These are phyloP conservation scores for Fraxinus cuspidata DNA, from an alignment of 257 asterid species.

Conservation along the genomic window DNA sequence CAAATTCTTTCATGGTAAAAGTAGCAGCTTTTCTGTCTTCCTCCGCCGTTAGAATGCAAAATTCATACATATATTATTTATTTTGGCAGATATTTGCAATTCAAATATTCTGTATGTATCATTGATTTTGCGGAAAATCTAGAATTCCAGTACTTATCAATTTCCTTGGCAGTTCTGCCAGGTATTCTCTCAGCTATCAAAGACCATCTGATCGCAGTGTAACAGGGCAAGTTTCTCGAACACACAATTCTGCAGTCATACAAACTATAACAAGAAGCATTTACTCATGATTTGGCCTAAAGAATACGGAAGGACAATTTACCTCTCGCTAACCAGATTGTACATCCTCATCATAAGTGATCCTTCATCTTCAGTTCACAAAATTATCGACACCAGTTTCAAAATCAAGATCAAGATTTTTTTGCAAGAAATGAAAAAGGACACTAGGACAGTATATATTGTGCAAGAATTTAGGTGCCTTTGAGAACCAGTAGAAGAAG, in stretches of 20 bases:
- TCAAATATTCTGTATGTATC: not conserved
- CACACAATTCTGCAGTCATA: no score
- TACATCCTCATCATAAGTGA: constrained; percentile 35
- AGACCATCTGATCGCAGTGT: constrained; percentile 40
- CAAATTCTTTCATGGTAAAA: not conserved
- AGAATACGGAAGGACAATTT: not conserved
- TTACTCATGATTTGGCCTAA: not conserved
- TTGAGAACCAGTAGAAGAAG: not conserved
- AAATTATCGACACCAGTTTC: not conserved
- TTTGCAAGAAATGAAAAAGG: not conserved
- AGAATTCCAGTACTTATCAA: constrained; percentile 44
- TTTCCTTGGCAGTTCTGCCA: constrained; percentile 57
- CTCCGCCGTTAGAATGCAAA: not conserved
- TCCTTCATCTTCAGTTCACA: constrained; percentile 28
- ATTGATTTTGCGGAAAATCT: constrained; percentile 24
- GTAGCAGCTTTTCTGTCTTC: not conserved
- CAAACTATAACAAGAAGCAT: no score
- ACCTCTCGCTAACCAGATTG: constrained; percentile 34
- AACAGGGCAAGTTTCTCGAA: not conserved
- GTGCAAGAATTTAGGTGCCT: constrained; percentile 12
- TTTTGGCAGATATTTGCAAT: not conserved
- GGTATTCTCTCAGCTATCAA: constrained; percentile 64
- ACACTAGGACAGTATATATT: not conserved
- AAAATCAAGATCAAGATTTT: not conserved
- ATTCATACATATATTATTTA: not conserved